Evolutionary conservation across 495 filamentous ascomycete genomes (phyloP).

Genomic region (Daldinia vernicosa): DNA sequence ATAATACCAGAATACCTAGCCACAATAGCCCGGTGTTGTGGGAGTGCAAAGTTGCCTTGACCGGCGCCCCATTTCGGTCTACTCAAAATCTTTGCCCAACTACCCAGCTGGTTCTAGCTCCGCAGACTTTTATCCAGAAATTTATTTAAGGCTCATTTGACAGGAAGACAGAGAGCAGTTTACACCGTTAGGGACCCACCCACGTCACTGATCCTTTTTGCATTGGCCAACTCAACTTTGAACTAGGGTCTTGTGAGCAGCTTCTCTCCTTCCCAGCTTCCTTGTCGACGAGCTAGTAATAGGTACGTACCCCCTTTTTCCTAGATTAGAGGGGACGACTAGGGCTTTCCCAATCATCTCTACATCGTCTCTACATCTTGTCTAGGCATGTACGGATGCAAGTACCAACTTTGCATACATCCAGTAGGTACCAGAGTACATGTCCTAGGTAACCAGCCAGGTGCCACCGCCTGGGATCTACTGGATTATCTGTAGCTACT

Average conservation of each 20-base stretch:
- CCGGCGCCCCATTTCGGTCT: constrained; percentile 1
- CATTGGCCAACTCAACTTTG: constrained; percentile 3
- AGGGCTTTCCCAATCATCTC: neutral
- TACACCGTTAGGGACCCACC: constrained; percentile 17
- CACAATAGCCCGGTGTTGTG: constrained; percentile 4
- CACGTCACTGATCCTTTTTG: constrained; percentile 4
- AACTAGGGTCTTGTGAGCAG: constrained; percentile 15
- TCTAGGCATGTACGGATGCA: neutral
- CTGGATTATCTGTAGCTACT: constrained; percentile 22
- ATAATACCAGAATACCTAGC: no score
- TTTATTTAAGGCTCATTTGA: neutral
- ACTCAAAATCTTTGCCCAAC: neutral
- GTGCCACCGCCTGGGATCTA: constrained; percentile 27
- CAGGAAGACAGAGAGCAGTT: constrained; percentile 2
- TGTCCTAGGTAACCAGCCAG: constrained; percentile 14
- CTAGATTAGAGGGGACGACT: constrained; percentile 4
- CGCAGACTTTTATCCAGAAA: neutral
- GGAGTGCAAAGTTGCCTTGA: constrained; percentile 3
- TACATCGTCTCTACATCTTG: neutral
- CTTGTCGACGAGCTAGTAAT: constrained; percentile 11
- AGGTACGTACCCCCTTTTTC: constrained; percentile 1
- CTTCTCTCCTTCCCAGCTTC: constrained; percentile 30
- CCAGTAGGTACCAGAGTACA: constrained; percentile 5
- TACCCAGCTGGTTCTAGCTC: constrained; percentile 17
- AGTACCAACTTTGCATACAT: constrained; percentile 5